Conservation (phyloP, 2,329 filamentous ascomycete genomes). For the Aspergillus oerlinghausenensis region DNA sequence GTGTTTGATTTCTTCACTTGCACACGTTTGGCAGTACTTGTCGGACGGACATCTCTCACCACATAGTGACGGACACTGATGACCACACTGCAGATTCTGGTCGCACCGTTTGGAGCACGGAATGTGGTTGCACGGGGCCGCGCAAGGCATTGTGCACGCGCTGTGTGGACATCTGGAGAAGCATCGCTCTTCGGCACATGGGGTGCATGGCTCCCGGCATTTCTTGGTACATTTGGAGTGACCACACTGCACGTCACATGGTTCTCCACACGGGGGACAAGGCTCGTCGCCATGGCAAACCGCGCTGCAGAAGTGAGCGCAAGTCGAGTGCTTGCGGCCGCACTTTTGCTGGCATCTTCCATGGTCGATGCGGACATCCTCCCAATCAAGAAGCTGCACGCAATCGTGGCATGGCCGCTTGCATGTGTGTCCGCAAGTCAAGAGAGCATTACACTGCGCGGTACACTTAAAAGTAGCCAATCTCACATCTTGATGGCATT, state of each 20-base stretch:
- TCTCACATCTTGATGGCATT: conserved; percentile 49
- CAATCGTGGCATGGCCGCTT: conserved; percentile 48
- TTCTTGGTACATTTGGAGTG: conserved; percentile 53
- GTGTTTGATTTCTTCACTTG: conserved; percentile 39
- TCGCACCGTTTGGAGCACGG: conserved; percentile 61
- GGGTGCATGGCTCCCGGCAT: conserved; percentile 58
- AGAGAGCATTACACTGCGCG: conserved; percentile 41
- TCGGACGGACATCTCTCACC: conserved; percentile 56
- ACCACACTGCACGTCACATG: conserved; percentile 54
- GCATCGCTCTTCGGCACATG: conserved; percentile 55
- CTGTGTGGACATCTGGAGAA: conserved; percentile 53
- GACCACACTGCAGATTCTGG: conserved; percentile 52
- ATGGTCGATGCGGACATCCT: conserved; percentile 40
- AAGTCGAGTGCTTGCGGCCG: conserved; percentile 49
- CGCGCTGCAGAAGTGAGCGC: conserved; percentile 51
- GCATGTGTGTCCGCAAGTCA: conserved; percentile 59
- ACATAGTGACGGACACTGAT: conserved; percentile 62
- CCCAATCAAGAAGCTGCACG: conserved; percentile 29
- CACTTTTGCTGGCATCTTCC: conserved; percentile 42
- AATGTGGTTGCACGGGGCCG: conserved; percentile 62
- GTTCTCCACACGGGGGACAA: conserved; percentile 26
- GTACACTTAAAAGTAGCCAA: conserved; percentile 44
- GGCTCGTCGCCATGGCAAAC: conserved; percentile 48
- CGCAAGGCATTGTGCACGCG: conserved; percentile 53
- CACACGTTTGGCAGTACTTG: conserved; percentile 56